Evolutionary conservation across 371 early-diverging fungal species (phyloP).

Genomic region (Mortierella sp.): DNA sequence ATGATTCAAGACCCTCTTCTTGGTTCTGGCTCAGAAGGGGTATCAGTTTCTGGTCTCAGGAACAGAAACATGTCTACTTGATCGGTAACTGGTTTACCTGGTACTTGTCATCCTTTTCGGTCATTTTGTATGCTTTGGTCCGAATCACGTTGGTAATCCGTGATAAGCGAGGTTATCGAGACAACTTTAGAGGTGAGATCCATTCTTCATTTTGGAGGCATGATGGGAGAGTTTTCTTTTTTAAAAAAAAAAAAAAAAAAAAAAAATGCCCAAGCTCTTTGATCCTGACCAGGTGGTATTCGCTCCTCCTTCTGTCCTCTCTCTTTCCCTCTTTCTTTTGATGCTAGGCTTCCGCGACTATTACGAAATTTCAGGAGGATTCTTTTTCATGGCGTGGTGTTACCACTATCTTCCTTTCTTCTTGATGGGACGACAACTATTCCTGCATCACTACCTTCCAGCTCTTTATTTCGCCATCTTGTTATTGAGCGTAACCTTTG

Average conservation of each 20-base stretch:
- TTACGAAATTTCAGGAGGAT: conserved; percentile 78
- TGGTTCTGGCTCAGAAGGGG: conserved; percentile 92
- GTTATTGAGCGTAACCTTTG: conserved; percentile 74
- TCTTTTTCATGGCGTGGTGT: conserved; percentile 87
- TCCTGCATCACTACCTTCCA: conserved; percentile 98
- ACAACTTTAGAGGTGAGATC: conserved; percentile 64
- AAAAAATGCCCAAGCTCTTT: conserved; percentile 11
- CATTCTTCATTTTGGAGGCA: conserved; percentile 24
- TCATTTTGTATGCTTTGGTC: conserved; percentile 69
- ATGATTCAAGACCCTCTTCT: conserved; percentile 79
- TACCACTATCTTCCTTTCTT: conserved; percentile 97
- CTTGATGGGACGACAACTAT: conserved; percentile 94
- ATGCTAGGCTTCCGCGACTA: conserved; percentile 46
- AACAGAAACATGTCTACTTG: conserved; percentile 84
- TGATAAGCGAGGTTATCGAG: conserved; percentile 78
- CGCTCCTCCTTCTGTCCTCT: background rate
- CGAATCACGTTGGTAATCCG: conserved; percentile 71
- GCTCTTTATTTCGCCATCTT: conserved; percentile 88
- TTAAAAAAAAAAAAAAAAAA: no score
- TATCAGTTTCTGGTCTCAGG: conserved; percentile 90
- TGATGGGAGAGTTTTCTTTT: background rate
- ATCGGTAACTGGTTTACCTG: conserved; percentile 97
- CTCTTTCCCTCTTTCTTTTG: background rate
- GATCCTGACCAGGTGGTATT: background rate
- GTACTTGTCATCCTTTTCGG: conserved; percentile 81